Conservation (phyloP, 2,329 filamentous ascomycete genomes). For the Fusarium sp. region DNA sequence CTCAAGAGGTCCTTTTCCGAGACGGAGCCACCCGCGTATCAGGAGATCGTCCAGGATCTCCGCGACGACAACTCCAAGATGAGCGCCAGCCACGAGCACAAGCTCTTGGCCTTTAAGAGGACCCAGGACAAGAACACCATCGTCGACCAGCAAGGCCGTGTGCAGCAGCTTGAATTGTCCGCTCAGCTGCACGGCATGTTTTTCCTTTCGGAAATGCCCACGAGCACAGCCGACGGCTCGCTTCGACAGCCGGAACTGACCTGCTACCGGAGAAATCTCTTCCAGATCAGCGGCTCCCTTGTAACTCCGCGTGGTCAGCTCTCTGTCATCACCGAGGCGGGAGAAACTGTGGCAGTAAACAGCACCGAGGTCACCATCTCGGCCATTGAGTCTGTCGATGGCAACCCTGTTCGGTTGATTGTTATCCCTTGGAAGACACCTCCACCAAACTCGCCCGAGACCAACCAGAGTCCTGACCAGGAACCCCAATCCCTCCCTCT, state of each 20-base stretch:
- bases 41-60: conserved; percentile 71
- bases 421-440: conserved; percentile 99
- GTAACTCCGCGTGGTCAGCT: conserved; percentile 82
- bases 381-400: conserved; percentile 94
- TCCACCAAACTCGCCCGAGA: conserved; percentile 79
- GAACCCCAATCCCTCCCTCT: conserved; percentile 87
- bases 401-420: conserved; percentile 91
- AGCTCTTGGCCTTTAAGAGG: conserved; percentile 69
- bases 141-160: conserved; percentile 68
- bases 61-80: conserved; percentile 69
- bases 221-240: conserved; percentile 68
- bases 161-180: conserved; percentile 71
- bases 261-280: conserved; percentile 94
- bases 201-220: conserved; percentile 84
- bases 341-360: conserved; percentile 84
- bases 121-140: conserved; percentile 70
- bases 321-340: conserved; percentile 85
- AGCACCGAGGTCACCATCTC: conserved; percentile 90
- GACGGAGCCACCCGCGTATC: conserved; percentile 66
- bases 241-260: conserved; percentile 84
- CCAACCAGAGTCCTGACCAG: conserved; percentile 76
- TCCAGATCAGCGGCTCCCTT: conserved; percentile 93
- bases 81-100: conserved; percentile 70
- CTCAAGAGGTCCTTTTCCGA: conserved; percentile 70
- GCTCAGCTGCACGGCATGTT: conserved; percentile 91